Evolutionary conservation across 257 asterid species (phyloP).

Genomic region (Solanum commersonii): DNA sequence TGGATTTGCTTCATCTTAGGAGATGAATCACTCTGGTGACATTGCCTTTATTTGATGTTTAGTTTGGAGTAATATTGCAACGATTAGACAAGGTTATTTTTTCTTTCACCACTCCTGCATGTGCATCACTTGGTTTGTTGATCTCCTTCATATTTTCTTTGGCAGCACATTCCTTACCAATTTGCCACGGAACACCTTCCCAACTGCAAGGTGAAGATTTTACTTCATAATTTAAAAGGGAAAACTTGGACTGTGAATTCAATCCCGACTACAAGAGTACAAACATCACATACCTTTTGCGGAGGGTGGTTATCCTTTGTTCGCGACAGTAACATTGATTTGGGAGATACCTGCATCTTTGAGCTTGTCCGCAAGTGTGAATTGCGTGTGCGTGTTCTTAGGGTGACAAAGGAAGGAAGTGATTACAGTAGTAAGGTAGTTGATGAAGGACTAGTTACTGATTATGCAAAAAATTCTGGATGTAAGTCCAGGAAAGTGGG

Average conservation of each 20-base stretch:
- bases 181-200: constrained; percentile 82
- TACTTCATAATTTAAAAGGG: constrained; percentile 70
- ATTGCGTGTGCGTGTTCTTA: constrained; percentile 57
- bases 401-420: constrained; percentile 60
- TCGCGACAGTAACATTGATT: constrained; percentile 59
- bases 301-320: constrained; percentile 97
- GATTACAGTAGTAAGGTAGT: constrained; percentile 30
- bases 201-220: constrained; percentile 66
- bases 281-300: constrained; percentile 88
- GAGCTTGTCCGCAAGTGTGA: constrained; percentile 69
- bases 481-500: constrained; percentile 35
- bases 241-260: constrained; percentile 84
- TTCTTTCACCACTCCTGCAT: background rate
- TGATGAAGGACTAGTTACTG: constrained; percentile 21
- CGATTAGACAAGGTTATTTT: background rate
- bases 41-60: background rate
- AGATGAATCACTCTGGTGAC: background rate
- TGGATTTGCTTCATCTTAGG: background rate
- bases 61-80: background rate
- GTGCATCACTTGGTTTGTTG: background rate
- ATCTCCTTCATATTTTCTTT: constrained; percentile 5
- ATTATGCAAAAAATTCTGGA: constrained; percentile 34
- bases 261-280: constrained; percentile 75
- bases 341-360: constrained; percentile 84
- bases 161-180: constrained; percentile 84